Conservation (phyloP, 2,329 filamentous ascomycete genomes). For the Microdochium paspali region DNA sequence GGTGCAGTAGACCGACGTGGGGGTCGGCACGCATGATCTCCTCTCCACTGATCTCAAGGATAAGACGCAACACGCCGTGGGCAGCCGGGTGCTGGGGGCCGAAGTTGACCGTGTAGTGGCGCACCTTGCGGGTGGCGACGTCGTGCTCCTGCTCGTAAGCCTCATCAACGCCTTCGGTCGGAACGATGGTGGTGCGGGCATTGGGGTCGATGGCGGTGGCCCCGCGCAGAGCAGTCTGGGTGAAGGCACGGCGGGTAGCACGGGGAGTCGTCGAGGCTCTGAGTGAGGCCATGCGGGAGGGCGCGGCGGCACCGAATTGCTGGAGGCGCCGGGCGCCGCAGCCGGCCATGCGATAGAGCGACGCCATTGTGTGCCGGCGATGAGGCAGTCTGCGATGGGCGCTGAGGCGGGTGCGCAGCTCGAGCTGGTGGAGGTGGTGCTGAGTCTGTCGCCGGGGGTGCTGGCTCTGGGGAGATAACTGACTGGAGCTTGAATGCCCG, state of each 20-base stretch:
- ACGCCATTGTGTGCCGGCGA: conserved; percentile 47
- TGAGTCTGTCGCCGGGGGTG: neutral
- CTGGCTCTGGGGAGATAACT: neutral
- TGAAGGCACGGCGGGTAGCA: conserved; percentile 48
- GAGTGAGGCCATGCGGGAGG: conserved; percentile 5
- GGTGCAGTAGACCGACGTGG: conserved; percentile 90
- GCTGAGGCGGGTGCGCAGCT: neutral
- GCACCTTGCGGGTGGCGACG: conserved; percentile 68
- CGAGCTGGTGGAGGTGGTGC: neutral
- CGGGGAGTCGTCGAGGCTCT: conserved; percentile 16
- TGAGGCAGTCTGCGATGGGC: neutral
- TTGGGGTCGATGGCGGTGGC: conserved; percentile 47
- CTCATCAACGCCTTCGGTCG: conserved; percentile 48
- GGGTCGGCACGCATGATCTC: conserved; percentile 95
- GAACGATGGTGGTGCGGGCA: conserved; percentile 53
- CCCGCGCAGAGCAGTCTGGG: conserved; percentile 52
- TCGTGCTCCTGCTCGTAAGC: conserved; percentile 35
- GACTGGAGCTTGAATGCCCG: neutral
- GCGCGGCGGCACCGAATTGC: conserved; percentile 14
- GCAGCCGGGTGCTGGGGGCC: conserved; percentile 97
- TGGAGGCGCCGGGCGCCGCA: conserved; percentile 58
- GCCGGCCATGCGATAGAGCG: conserved; percentile 64
- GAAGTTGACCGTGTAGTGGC: conserved; percentile 99
- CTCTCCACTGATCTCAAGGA: conserved; percentile 95
- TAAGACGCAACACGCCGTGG: conserved; percentile 94